Conservation (phyloP, 202 grass and related monocot genomes). For the Carex arenaria region DNA sequence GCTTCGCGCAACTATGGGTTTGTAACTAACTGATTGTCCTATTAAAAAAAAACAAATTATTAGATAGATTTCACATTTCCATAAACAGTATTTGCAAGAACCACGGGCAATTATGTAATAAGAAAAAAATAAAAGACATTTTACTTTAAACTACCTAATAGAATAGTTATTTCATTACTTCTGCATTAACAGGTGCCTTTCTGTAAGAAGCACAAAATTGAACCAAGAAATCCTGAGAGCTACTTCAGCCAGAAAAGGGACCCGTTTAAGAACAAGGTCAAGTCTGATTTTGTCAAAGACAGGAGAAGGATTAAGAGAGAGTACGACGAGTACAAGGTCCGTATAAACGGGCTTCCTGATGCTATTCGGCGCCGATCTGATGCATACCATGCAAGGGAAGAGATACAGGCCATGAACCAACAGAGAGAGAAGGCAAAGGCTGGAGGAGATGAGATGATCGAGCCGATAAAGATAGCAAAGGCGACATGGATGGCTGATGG, state of each 20-base stretch:
- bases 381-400: conserved; percentile 89
- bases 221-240: conserved; percentile 97
- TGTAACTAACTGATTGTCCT: neutral
- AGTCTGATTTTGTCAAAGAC: conserved; percentile 89
- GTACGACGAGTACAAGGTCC: conserved; percentile 95
- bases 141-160: neutral
- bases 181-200: conserved; percentile 49
- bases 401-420: conserved; percentile 91
- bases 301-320: conserved; percentile 84
- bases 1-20: conserved; percentile 86
- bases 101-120: neutral
- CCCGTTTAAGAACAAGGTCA: conserved; percentile 94
- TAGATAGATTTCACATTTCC: neutral
- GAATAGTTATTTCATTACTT: conserved; percentile 11
- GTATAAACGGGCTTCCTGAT: conserved; percentile 84
- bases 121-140: neutral
- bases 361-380: conserved; percentile 86
- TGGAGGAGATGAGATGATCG: conserved; percentile 67
- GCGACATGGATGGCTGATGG: conserved; percentile 98
- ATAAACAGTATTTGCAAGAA: neutral
- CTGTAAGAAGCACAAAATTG: conserved; percentile 91
- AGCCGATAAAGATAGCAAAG: conserved; percentile 90
- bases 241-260: conserved; percentile 85
- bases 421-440: conserved; percentile 70
- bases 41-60: neutral